Evolutionary conservation across 192 early-diverging fungal species (phyloP), one percentile per base, ranked within the genome.

Genomic region (Linderina pennispora): DNA sequence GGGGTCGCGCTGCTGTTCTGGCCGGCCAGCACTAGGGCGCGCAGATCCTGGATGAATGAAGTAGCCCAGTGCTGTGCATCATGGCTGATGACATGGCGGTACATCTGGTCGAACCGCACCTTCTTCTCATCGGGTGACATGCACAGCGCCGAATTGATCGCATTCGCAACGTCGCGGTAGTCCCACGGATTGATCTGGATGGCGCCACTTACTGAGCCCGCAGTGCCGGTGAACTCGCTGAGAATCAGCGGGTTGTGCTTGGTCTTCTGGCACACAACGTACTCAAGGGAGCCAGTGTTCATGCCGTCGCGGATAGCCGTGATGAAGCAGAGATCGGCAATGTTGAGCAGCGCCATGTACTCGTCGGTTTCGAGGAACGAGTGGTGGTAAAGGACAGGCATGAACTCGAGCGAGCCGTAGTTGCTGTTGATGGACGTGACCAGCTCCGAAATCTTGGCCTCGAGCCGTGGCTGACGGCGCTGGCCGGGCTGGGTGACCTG

Each of bases 161-260:
- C 88, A 47, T 87, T 73, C 4, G 91, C 90, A 5, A 93, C 89
- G 32, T 90, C 86, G 65, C 74, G 50, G 48, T 88, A 90, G 67
- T 98, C 91, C 92, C 92, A 98, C 14, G 95, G 95, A 51, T 98
- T 98, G 24, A 98, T 88, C 33, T 90, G 77, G 10, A 90, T 70
- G 34, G 86, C 86, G 14, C 78, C 81, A 13, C 89, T 86, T 16
- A 96, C 78, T 5, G 84, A 88, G 15, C 94, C 92, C 26, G 92
- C 92, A 19, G 90, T 94, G 21, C 97, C 97, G 7, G 97, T 92
- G 59, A 99, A 99, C 64, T 99, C 94, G 45, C 88, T 91, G 36
- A 99, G 62, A 28, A 99, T 88, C 49, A 99, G 66, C 19, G 91
- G 87, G 17, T 85, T 86, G 45, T 88, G 76, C 50, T 86, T 85